phyloP scores from a whole-genome alignment of 2,329 filamentous ascomycete species.

The Talaromyces sp. region DNA sequence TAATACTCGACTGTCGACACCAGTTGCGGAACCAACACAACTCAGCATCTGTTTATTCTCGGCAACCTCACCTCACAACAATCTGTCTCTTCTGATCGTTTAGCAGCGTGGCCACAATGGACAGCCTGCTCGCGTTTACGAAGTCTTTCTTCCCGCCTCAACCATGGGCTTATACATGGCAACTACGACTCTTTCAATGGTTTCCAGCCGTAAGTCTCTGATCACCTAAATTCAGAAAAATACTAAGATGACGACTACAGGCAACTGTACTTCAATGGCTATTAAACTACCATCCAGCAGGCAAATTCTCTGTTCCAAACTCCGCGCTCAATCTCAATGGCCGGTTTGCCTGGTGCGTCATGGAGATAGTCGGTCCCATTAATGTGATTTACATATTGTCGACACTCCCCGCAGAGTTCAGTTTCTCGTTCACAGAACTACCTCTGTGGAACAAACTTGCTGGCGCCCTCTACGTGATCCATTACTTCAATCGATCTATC shows the following conservation, averaged over 20 bases:
- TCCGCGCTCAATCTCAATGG: slow-evolving; percentile 82
- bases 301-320: slow-evolving; percentile 69
- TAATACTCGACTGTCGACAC: no score
- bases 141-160: slow-evolving; percentile 32
- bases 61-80: no score
- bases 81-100: neutral
- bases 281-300: slow-evolving; percentile 78
- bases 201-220: slow-evolving; percentile 38
- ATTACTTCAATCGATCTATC: slow-evolving; percentile 87
- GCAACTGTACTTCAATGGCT: slow-evolving; percentile 69
- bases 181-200: slow-evolving; percentile 38
- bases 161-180: slow-evolving; percentile 33
- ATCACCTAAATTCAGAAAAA: slow-evolving; percentile 17
- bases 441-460: slow-evolving; percentile 34
- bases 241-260: slow-evolving; percentile 42
- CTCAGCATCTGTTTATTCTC: no score
- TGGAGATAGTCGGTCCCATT: slow-evolving; percentile 76
- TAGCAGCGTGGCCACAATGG: neutral
- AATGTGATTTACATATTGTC: slow-evolving; percentile 74
- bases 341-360: slow-evolving; percentile 77
- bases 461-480: slow-evolving; percentile 56
- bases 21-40: no score
- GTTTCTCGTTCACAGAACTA: slow-evolving; percentile 18
- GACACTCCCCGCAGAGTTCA: slow-evolving; percentile 51
- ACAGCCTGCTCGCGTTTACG: slow-evolving; percentile 19